Percentiles rank a stretch among this genome's conserved stretches.
Evolutionary conservation across 2,329 filamentous ascomycete species (phyloP).

Genomic region (Penicillium sp.): DNA sequence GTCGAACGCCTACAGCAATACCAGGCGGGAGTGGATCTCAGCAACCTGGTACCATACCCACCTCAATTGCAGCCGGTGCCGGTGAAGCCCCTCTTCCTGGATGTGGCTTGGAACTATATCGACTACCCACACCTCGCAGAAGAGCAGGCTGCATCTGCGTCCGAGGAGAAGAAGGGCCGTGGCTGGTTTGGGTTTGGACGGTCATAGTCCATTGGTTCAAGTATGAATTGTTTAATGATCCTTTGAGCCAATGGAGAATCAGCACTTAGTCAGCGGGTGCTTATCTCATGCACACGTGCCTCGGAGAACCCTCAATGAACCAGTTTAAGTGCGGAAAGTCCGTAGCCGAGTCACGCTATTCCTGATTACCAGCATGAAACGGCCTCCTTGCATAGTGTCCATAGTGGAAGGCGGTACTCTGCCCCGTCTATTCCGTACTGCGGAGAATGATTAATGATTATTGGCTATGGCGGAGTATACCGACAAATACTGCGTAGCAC

Average conservation of each 20-base stretch:
- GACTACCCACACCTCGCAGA: conserved; percentile 63
- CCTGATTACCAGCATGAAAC: neutral
- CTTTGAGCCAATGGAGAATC: neutral
- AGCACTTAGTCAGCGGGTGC: conserved; percentile 1
- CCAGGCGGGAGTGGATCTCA: conserved; percentile 66
- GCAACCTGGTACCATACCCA: conserved; percentile 79
- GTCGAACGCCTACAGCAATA: conserved; percentile 73
- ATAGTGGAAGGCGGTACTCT: neutral
- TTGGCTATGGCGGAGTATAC: neutral
- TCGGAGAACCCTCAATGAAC: neutral
- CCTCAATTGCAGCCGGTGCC: conserved; percentile 77
- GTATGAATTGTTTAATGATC: too few species aligned
- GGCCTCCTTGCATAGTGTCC: neutral
- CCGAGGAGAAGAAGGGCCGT: conserved; percentile 49
- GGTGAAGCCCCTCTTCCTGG: conserved; percentile 91
- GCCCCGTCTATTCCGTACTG: neutral
- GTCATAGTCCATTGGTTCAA: conserved; percentile 17
- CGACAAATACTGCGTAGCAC: neutral
- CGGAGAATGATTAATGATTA: neutral
- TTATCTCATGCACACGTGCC: conserved; percentile 1
- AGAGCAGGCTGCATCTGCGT: conserved; percentile 28
- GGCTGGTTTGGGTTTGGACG: conserved; percentile 71
- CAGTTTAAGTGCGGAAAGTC: conserved; percentile 3
- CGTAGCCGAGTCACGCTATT: conserved; percentile 13
- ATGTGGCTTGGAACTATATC: conserved; percentile 97